Evolutionary conservation across 2,329 filamentous ascomycete species (phyloP).

Genomic region (Arthrobotrys conoides): DNA sequence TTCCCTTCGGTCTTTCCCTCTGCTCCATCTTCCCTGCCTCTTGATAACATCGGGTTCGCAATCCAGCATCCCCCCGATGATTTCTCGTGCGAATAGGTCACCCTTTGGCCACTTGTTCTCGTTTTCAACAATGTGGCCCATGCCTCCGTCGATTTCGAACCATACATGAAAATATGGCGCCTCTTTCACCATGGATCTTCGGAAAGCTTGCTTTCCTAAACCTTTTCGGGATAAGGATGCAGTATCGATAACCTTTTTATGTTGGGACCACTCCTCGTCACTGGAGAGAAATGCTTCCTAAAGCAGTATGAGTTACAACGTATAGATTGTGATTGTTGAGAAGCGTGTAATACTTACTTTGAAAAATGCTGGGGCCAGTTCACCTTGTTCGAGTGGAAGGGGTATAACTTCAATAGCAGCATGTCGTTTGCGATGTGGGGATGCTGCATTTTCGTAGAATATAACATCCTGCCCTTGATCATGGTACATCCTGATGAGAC

Average conservation of each 20-base stretch:
- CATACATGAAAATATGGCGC: conserved; percentile 99
- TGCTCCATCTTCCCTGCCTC: conserved; percentile 86
- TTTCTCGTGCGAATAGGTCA: conserved; percentile 91
- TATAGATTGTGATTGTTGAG: background rate
- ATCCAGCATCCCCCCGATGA: conserved; percentile 93
- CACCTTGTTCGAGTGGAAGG: conserved; percentile 90
- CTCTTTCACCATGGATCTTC: conserved; percentile 87
- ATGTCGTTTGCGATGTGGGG: conserved; percentile 82
- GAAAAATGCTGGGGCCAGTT: conserved; percentile 94
- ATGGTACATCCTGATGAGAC: conserved; percentile 91
- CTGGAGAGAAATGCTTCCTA: conserved; percentile 85
- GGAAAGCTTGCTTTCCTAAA: conserved; percentile 84
- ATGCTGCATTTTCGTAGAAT: conserved; percentile 97
- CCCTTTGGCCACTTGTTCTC: conserved; percentile 86
- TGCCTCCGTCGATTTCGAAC: conserved; percentile 91
- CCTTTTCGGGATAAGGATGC: conserved; percentile 72
- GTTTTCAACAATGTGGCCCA: conserved; percentile 94
- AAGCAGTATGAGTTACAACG: conserved; percentile 20
- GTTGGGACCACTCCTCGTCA: conserved; percentile 95
- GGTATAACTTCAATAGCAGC: conserved; percentile 89
- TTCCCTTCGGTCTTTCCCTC: conserved; percentile 75
- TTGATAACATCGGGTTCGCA: conserved; percentile 85
- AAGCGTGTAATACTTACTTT: conserved; percentile 66
- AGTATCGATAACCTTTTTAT: conserved; percentile 94
- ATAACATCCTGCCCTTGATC: conserved; percentile 91